Base-by-base conservation (phyloP, 768 basidiomycete genomes). In the Boletellus emodensis region DNA sequence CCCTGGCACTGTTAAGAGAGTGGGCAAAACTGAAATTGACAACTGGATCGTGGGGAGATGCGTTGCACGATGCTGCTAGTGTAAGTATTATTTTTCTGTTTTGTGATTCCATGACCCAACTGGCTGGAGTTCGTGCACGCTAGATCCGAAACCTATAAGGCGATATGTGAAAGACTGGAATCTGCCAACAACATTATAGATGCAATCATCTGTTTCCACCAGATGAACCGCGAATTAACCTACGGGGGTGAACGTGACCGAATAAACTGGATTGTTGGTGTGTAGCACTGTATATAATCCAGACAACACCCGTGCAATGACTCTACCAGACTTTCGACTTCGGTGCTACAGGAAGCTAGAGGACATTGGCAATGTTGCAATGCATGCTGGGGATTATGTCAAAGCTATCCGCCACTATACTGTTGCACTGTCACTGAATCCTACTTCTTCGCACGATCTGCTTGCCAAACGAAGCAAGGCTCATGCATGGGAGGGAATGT, bases 11-110 rank as follows among this genome's bases (percentile, higher is more conserved):
- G 20, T 20, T 20, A 20, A 20, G 20, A 3, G 32, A 32, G 28
- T 59, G 58, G 58, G 30, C 39, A 6, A 55, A 40, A 18, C 5
- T 43, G 9, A 46, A 15, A 26, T 14, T 59, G 17, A 7, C 17
- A 0, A n/a, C 14, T 28, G 8, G 33, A 3, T 36, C 51, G 6
- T 58, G 57, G 55, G 33, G 48, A 24, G 46, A 34, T 17, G 46
- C 46, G n/a, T 24, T 58, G 28, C 7, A 6, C 34, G 17, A 22
- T 2, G 18, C 52, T 5, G 15, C 10, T 6, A 15, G 2, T 1
- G 58, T 55, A 36, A 39, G 52, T 34, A 17, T 4, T 24, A 2
- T 4, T 11, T 40, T 28, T 14, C n/a, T 3, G n/a, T 11, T 5
- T 15, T 14, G 12, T 10, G 7, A 13, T 6, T n/a, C 28, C 34